These are phyloP conservation scores for Termitomyces sp. DNA, from an alignment of 768 basidiomycete genomes.

Conservation along the genomic window DNA sequence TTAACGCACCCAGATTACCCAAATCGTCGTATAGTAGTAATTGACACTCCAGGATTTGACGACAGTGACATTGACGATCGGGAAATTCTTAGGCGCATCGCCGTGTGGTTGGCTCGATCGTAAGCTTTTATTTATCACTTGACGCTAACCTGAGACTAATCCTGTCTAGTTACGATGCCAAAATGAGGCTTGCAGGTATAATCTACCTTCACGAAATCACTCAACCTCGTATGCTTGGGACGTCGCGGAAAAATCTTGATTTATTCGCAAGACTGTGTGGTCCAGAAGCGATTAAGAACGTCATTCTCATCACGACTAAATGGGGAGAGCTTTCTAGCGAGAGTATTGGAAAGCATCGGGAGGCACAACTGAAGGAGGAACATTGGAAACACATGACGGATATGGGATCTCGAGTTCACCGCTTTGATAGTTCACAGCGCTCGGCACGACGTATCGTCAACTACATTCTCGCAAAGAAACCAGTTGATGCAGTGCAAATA, in stretches of 20 bases:
- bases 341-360: slow-evolving; percentile 9
- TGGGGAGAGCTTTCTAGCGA: slow-evolving; percentile 33
- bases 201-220: slow-evolving; percentile 28
- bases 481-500: slow-evolving; percentile 13
- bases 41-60: slow-evolving; percentile 23
- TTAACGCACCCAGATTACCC: slow-evolving; percentile 13
- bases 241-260: slow-evolving; percentile 42
- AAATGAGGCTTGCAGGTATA: slow-evolving; percentile 25
- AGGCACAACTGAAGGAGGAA: slow-evolving; percentile 12
- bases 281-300: slow-evolving; percentile 37
- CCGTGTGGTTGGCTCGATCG: slow-evolving; percentile 20
- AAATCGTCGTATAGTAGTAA: slow-evolving; percentile 16
- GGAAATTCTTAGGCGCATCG: slow-evolving; percentile 18
- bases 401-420: slow-evolving; percentile 12
- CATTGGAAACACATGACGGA: slow-evolving; percentile 16
- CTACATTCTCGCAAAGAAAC: slow-evolving; percentile 9
- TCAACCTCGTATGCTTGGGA: slow-evolving; percentile 38
- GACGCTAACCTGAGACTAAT: background rate
- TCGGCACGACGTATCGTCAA: slow-evolving; percentile 14
- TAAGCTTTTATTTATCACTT: background rate
- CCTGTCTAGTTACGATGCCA: slow-evolving; percentile 19
- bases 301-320: slow-evolving; percentile 47
- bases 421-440: slow-evolving; percentile 13
- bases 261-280: slow-evolving; percentile 50
- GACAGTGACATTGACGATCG: slow-evolving; percentile 18